phyloP scores from a whole-genome alignment of 1,284 basidiomycete species.

The Cronartium ribicola region DNA sequence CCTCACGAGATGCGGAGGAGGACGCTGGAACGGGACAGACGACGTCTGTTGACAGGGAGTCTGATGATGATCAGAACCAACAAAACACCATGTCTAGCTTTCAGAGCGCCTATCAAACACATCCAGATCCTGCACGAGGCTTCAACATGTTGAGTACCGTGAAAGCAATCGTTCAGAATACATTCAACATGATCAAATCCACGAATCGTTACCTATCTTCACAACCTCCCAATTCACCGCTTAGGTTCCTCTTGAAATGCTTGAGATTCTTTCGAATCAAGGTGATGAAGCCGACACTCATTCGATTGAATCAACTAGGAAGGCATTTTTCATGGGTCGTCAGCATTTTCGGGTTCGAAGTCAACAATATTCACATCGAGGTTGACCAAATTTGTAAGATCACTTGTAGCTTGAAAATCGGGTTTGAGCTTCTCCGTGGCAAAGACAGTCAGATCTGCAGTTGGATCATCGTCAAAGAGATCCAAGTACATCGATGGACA shows the following conservation, averaged over 20 bases:
- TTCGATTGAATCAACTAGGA: slow-evolving; percentile 30
- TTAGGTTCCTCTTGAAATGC: slow-evolving; percentile 24
- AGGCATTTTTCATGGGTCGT: slow-evolving; percentile 34
- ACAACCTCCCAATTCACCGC: slow-evolving; percentile 18
- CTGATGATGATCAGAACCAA: slow-evolving; percentile 13
- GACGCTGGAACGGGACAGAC: slow-evolving; percentile 13
- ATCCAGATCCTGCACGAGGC: slow-evolving; percentile 4
- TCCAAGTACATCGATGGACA: slow-evolving; percentile 15
- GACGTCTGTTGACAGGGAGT: slow-evolving; percentile 9
- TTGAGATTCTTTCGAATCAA: slow-evolving; percentile 24
- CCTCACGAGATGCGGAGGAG: slow-evolving; percentile 7
- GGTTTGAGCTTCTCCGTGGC: slow-evolving; percentile 34
- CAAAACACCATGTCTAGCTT: slow-evolving; percentile 17
- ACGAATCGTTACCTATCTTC: slow-evolving; percentile 11
- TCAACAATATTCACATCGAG: slow-evolving; percentile 24
- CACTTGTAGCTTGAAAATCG: slow-evolving; percentile 26
- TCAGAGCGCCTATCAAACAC: background rate
- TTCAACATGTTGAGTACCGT: background rate
- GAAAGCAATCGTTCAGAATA: background rate
- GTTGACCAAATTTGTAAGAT: slow-evolving; percentile 28
- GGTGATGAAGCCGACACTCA: slow-evolving; percentile 27
- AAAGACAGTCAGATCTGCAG: slow-evolving; percentile 28
- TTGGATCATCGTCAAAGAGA: slow-evolving; percentile 32
- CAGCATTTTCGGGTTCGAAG: slow-evolving; percentile 35
- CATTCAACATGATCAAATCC: background rate